Percentiles rank a stretch among this genome's conserved stretches.
These are phyloP conservation scores for Boletus sp. DNA, from an alignment of 1,284 basidiomycete species.

Conservation along the genomic window DNA sequence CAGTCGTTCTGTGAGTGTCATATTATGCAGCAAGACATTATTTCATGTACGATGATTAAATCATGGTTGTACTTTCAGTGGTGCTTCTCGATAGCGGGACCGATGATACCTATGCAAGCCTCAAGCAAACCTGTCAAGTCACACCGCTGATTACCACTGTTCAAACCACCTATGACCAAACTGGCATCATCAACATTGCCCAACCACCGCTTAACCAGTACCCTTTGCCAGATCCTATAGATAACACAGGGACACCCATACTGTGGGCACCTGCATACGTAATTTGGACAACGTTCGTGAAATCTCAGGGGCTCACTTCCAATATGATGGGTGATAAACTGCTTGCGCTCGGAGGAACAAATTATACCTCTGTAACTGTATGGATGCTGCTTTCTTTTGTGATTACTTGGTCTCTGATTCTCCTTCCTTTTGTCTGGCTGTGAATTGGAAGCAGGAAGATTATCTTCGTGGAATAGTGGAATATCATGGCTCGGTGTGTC, in stretches of 20 bases:
- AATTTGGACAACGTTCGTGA: not conserved
- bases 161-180: not conserved
- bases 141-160: not conserved
- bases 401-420: not conserved
- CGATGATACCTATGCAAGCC: not conserved
- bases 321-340: not conserved
- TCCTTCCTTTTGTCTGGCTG: not conserved
- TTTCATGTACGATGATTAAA: not conserved
- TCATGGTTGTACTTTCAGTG: not conserved
- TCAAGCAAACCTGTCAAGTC: not conserved
- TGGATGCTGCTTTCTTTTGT: not conserved
- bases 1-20: slow-evolving; percentile 1
- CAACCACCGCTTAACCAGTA: not conserved
- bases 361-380: not conserved
- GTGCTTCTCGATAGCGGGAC: not conserved
- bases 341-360: too few species aligned
- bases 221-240: not conserved
- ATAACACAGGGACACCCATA: not conserved
- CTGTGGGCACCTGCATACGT: not conserved
- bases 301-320: not conserved
- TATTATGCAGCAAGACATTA: not conserved
- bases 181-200: not conserved
- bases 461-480: slow-evolving; percentile 1
- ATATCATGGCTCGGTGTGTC: not conserved
- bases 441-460: not conserved